Percentiles rank a stretch among this genome's conserved stretches.
Conservation (phyloP, 2,329 filamentous ascomycete species). For the Aspergillus sp. region DNA sequence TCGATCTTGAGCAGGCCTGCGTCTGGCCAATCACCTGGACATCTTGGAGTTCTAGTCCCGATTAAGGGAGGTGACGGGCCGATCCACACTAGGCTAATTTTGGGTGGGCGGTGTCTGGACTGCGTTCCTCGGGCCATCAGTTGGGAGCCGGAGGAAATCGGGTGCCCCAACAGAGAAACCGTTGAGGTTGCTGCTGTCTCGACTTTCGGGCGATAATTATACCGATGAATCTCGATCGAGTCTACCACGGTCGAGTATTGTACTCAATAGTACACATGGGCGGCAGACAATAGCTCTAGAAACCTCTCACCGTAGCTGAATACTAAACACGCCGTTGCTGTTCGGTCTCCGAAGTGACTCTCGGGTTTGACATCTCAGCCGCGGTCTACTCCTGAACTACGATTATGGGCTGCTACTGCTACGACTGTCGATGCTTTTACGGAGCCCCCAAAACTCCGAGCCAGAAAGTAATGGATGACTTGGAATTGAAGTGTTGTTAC, state of each 20-base stretch:
- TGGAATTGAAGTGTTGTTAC: constrained; percentile 39
- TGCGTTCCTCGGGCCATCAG: constrained; percentile 20
- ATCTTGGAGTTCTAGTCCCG: background rate
- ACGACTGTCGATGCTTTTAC: background rate
- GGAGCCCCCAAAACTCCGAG: background rate
- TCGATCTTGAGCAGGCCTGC: background rate
- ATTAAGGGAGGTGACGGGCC: constrained; percentile 5
- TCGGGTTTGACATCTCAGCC: too few species aligned
- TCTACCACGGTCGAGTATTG: too few species aligned
- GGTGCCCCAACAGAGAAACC: constrained; percentile 26
- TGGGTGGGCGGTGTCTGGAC: constrained; percentile 12
- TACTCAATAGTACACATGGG: too few species aligned
- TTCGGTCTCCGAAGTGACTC: too few species aligned
- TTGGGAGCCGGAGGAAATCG: constrained; percentile 30
- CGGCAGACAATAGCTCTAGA: too few species aligned
- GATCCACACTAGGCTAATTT: constrained; percentile 14
- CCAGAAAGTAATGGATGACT: constrained; percentile 14
- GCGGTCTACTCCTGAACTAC: background rate
- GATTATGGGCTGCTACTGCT: background rate
- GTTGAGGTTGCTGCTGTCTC: constrained; percentile 7
- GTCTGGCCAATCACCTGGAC: background rate
- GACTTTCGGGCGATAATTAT: background rate
- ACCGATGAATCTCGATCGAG: background rate
- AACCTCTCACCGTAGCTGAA: too few species aligned
- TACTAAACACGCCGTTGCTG: too few species aligned